Evolutionary conservation across 225 moss, liverwort and hornwort species (phyloP).

Genomic region (Straminergon stramineum): DNA sequence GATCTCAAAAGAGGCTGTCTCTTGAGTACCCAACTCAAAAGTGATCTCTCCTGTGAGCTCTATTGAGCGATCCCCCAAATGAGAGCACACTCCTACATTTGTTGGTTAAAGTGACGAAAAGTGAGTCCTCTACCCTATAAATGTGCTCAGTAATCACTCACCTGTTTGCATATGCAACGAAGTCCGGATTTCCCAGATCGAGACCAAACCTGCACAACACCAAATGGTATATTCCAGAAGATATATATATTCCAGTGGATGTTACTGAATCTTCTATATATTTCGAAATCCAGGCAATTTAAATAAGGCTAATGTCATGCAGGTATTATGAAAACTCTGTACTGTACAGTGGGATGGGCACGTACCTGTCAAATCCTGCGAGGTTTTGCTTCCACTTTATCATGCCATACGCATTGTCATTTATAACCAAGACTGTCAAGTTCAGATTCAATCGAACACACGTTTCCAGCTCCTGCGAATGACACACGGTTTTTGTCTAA

Average conservation of each 20-base stretch:
- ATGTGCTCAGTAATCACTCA: not conserved
- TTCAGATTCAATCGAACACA: conserved; percentile 74
- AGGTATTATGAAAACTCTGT: not conserved
- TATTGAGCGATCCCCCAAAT: not conserved
- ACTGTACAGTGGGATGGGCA: not conserved
- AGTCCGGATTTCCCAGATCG: conserved; percentile 79
- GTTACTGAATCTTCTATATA: not conserved
- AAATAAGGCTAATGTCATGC: not conserved
- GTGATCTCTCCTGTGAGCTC: not conserved
- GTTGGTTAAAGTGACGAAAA: not conserved
- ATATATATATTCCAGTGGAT: no score
- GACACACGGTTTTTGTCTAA: not conserved
- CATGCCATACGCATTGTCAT: conserved; percentile 94
- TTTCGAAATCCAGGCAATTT: not conserved
- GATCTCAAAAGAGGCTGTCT: not conserved
- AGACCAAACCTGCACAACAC: conserved; percentile 69
- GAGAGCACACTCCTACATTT: not conserved
- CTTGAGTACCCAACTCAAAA: not conserved
- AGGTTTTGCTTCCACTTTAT: conserved; percentile 94
- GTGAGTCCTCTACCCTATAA: not conserved
- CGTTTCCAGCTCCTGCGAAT: conserved; percentile 79
- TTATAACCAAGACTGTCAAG: conserved; percentile 71
- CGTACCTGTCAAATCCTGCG: conserved; percentile 48
- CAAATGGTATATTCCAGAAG: not conserved
- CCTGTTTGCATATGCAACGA: conserved; percentile 85